phyloP scores from a whole-genome alignment of 306 rosid genomes.

The Trichosanthes cucumerina region DNA sequence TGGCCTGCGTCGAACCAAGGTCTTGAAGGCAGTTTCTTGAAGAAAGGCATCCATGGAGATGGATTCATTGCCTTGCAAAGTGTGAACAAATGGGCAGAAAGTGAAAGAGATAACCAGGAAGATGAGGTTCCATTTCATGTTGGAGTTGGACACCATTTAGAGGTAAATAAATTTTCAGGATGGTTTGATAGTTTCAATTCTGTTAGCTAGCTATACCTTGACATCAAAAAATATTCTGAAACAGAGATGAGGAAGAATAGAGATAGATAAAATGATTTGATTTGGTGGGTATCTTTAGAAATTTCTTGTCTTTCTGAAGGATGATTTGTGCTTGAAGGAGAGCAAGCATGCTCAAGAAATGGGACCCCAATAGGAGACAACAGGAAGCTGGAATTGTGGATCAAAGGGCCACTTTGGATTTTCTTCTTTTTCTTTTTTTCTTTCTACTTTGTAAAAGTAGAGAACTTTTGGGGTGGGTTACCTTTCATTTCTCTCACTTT shows the following conservation, averaged over 20 bases:
- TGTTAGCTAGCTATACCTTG: not conserved
- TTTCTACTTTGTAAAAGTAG: not conserved
- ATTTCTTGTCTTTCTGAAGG: not conserved
- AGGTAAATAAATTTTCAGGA: not conserved
- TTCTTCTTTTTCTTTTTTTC: not conserved
- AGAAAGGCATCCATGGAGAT: slow-evolving; percentile 43
- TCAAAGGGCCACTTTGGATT: not conserved
- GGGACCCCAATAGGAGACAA: slow-evolving; percentile 23
- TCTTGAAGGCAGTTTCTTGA: slow-evolving; percentile 45
- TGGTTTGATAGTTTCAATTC: not conserved
- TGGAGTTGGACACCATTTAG: not conserved
- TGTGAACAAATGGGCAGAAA: slow-evolving; percentile 27
- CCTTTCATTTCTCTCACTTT: not conserved
- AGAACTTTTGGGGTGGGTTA: not conserved
- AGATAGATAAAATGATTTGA: not conserved
- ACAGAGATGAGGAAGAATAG: not conserved
- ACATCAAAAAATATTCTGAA: not conserved
- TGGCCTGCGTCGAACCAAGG: slow-evolving; percentile 36
- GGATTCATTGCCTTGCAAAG: slow-evolving; percentile 32
- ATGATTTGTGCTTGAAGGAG: slow-evolving; percentile 16
- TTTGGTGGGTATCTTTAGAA: slow-evolving; percentile 5
- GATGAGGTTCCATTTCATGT: slow-evolving; percentile 17
- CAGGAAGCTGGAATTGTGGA: slow-evolving; percentile 7
- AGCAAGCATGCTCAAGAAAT: slow-evolving; percentile 22
- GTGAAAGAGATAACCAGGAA: slow-evolving; percentile 18